These are phyloP conservation scores for Orbilia quercus DNA, from an alignment of 2,329 filamentous ascomycete genomes.

Conservation along the genomic window DNA sequence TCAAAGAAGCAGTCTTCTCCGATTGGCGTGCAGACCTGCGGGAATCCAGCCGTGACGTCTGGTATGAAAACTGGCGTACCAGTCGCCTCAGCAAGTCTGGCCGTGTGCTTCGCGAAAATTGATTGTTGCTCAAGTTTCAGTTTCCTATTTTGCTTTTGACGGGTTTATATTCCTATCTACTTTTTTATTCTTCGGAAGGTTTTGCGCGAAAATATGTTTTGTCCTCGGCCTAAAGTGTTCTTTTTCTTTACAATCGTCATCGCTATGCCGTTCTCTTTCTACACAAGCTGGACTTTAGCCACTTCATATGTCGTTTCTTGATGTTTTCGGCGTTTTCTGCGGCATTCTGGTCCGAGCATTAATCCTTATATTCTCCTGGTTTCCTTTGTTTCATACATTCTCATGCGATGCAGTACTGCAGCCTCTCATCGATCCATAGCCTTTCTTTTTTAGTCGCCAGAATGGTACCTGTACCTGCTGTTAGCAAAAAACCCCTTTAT, in stretches of 20 bases:
- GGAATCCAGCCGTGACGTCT: conserved; percentile 87
- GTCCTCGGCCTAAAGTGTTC: background rate
- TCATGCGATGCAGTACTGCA: conserved; percentile 32
- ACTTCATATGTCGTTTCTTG: conserved; percentile 42
- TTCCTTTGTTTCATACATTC: conserved; percentile 26
- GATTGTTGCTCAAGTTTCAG: conserved; percentile 7
- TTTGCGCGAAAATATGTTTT: conserved; percentile 7
- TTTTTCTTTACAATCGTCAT: conserved; percentile 5
- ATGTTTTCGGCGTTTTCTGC: conserved; percentile 50
- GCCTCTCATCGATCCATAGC: conserved; percentile 9
- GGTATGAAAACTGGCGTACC: conserved; percentile 95
- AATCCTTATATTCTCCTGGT: conserved; percentile 32
- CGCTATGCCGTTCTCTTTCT: conserved; percentile 18
- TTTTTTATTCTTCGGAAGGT: background rate
- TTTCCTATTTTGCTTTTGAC: conserved; percentile 1
- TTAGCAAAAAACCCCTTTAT: conserved; percentile 26
- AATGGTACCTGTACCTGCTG: conserved; percentile 41
- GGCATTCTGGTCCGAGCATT: conserved; percentile 56
- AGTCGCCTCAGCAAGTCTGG: conserved; percentile 50
- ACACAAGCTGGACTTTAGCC: conserved; percentile 47
- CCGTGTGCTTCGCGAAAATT: conserved; percentile 20
- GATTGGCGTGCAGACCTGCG: conserved; percentile 94
- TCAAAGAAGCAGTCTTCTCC: conserved; percentile 90
- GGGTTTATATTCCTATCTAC: background rate
- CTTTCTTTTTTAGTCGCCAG: conserved; percentile 30